These are phyloP conservation scores for Oryza glumipatula DNA, from an alignment of 176 grass and related monocot species.

Conservation along the genomic window DNA sequence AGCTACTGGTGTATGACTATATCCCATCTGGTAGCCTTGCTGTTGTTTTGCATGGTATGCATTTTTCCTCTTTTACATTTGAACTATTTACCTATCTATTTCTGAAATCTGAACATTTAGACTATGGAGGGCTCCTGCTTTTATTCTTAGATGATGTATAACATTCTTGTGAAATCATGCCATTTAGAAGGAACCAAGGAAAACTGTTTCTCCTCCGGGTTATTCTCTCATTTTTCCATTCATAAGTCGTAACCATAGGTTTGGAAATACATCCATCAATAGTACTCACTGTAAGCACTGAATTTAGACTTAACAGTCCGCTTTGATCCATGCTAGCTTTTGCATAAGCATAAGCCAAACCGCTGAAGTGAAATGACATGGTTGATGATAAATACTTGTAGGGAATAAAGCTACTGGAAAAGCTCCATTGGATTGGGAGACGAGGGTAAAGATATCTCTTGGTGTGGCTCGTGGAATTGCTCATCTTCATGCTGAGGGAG, in stretches of 20 bases:
- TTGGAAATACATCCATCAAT: slow-evolving; percentile 15
- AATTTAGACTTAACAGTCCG: neutral
- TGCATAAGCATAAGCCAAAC: neutral
- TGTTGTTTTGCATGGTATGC: slow-evolving; percentile 84
- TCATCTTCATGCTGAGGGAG: slow-evolving; percentile 71
- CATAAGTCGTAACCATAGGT: neutral
- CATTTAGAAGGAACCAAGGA: slow-evolving; percentile 13
- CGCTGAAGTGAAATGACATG: slow-evolving; percentile 31
- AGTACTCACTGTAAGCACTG: neutral
- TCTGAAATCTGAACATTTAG: neutral
- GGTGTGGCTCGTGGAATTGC: slow-evolving; percentile 71
- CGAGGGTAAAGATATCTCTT: slow-evolving; percentile 78
- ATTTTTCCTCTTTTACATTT: slow-evolving; percentile 21
- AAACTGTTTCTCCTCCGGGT: neutral
- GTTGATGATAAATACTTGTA: slow-evolving; percentile 44
- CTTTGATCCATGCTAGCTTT: neutral
- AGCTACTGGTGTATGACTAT: slow-evolving; percentile 95
- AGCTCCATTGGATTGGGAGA: slow-evolving; percentile 78
- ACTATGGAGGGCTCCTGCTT: neutral
- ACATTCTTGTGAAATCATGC: neutral
- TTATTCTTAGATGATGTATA: neutral
- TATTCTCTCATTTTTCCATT: neutral
- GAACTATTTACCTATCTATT: neutral
- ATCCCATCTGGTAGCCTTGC: slow-evolving; percentile 72
- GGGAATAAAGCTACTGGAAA: slow-evolving; percentile 63